Conservation (phyloP, 1,139 yeast species). For the Protomyces arabidopsidicola region DNA sequence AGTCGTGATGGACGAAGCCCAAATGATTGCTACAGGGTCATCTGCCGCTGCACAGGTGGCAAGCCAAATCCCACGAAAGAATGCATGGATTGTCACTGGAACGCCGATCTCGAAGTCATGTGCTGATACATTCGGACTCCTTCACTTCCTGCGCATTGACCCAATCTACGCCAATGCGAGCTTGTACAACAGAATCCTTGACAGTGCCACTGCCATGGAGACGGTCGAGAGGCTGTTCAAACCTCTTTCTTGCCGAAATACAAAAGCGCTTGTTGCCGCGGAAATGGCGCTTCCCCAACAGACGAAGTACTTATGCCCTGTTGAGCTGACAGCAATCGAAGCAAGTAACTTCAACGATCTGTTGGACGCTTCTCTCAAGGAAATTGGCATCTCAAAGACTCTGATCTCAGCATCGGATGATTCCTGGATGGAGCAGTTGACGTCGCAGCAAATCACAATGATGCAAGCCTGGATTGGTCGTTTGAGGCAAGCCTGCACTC, state of each 20-base stretch:
- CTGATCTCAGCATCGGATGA: neutral
- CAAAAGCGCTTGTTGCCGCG: constrained; percentile 72
- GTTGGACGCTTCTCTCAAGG: constrained; percentile 56
- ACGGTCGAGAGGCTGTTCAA: constrained; percentile 10
- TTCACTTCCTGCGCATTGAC: constrained; percentile 58
- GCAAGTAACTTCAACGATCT: constrained; percentile 71
- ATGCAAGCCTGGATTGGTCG: constrained; percentile 55
- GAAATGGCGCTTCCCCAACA: constrained; percentile 79
- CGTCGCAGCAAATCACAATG: constrained; percentile 31
- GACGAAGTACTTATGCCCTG: constrained; percentile 57
- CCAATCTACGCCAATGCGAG: constrained; percentile 52
- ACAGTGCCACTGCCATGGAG: constrained; percentile 27
- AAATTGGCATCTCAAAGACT: constrained; percentile 54
- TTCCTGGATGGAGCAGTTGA: neutral
- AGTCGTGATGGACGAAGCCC: constrained; percentile 81
- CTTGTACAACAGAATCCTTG: constrained; percentile 38
- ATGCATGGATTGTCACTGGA: constrained; percentile 96
- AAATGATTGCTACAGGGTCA: constrained; percentile 73
- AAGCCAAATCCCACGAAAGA: constrained; percentile 70
- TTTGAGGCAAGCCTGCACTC: constrained; percentile 70
- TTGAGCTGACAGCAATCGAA: constrained; percentile 76
- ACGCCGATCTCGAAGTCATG: constrained; percentile 73
- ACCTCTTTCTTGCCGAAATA: constrained; percentile 63
- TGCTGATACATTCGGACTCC: constrained; percentile 63
- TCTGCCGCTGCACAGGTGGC: constrained; percentile 79